Base-by-base conservation (phyloP, 306 rosid genomes). In the Citrullus mucosospermus region DNA sequence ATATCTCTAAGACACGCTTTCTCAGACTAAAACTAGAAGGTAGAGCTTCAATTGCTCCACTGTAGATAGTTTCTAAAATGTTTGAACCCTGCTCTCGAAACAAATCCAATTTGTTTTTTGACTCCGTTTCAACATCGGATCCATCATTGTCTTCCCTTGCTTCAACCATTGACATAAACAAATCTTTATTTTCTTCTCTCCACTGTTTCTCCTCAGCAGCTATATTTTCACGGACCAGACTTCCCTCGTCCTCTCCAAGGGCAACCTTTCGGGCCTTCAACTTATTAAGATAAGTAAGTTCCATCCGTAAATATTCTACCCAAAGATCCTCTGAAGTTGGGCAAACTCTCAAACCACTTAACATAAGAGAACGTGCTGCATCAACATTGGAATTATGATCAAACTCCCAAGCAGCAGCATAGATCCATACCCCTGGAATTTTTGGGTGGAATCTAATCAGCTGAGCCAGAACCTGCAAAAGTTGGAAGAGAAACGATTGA, bases 351-450 rank as follows among this genome's bases (percentile, higher is more conserved):
- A 95, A 88, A 81, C 97, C 98, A 66, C 80, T 90, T 74, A 87
- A 91, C 98, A 95, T 95, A 65, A 91, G 84, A 87, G 93, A 89
- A 71, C 97, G 98, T 11, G 97, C 96, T 46, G 97, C 89, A 43
- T 82, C 86, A 15, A 89, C 93, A 82, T 95, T 95, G 79, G 85
- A 82, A 86, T 89, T 89, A 69, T 84, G 88, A 85, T 91, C 97
- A 75, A 95, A 95, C 85, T 95, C 98, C 98, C 98, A 95, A 86
- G 97, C 96, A 32, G 98, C 98, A 79, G 96, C 96, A 85, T 95
- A 95, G 18, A 95, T 88, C 98, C 98, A 95, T 80, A 88, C 91
- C 61, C 92, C 91, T 0, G 97, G 93, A 66, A 91, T 93, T 85
- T 89, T 95, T 12, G 98, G 93, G 66, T 95, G 98, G 84, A 92